Percentiles rank a stretch among this genome's conserved stretches.
These are phyloP conservation scores for Cercospora sp. DNA, from an alignment of 2,329 filamentous ascomycete genomes.

Conservation along the genomic window DNA sequence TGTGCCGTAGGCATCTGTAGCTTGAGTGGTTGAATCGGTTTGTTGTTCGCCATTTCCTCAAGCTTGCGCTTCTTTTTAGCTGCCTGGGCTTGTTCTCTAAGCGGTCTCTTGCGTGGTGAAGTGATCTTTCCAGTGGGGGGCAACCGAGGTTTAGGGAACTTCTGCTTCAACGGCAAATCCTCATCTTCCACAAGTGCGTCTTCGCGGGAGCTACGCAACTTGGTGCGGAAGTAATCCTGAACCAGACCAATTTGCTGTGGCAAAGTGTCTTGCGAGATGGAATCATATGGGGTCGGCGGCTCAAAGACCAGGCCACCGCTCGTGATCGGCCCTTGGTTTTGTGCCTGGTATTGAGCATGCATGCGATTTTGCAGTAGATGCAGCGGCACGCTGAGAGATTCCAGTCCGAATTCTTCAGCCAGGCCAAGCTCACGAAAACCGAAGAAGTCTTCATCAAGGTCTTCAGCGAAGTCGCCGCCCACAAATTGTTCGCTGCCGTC, in stretches of 20 bases:
- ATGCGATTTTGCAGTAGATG: constrained; percentile 92
- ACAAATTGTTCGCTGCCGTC: constrained; percentile 97
- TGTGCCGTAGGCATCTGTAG: constrained; percentile 47
- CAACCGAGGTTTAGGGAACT: constrained; percentile 61
- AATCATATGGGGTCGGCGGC: constrained; percentile 67
- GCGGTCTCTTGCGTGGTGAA: constrained; percentile 76
- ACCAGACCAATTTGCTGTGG: constrained; percentile 81
- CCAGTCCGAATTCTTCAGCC: constrained; percentile 84
- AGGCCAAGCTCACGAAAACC: constrained; percentile 94
- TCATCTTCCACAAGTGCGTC: constrained; percentile 89
- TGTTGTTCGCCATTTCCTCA: constrained; percentile 44
- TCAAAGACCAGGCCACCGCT: constrained; percentile 64
- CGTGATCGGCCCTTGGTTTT: constrained; percentile 64
- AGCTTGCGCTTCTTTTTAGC: constrained; percentile 85
- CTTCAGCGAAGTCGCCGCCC: constrained; percentile 94
- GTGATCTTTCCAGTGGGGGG: constrained; percentile 83
- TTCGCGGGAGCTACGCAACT: constrained; percentile 79
- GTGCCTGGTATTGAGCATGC: constrained; percentile 78
- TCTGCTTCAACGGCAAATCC: constrained; percentile 88
- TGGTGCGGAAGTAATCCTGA: constrained; percentile 86
- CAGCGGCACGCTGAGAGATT: constrained; percentile 85
- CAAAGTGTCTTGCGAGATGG: constrained; percentile 77
- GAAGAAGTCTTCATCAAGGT: constrained; percentile 98
- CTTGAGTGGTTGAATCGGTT: constrained; percentile 55
- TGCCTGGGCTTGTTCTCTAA: constrained; percentile 77